Evolutionary conservation across 2,329 filamentous ascomycete species (phyloP).

Genomic region (Rosellinia necatrix): DNA sequence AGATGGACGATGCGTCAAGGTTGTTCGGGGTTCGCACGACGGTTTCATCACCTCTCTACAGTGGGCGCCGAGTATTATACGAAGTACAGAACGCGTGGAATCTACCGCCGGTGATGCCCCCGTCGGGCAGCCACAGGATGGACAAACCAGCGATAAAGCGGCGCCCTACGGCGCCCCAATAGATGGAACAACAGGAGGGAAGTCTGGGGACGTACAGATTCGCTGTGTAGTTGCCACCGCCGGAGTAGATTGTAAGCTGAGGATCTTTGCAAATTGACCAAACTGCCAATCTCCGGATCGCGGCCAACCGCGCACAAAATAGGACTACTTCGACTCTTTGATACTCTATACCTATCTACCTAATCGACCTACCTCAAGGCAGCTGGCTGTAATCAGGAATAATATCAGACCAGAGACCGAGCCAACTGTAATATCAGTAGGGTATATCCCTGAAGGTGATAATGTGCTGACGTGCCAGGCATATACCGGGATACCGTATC

Average conservation of each 20-base stretch:
- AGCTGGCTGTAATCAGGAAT: too few relatives aligned
- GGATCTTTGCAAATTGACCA: conserved; percentile 70
- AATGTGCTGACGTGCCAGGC: too few relatives aligned
- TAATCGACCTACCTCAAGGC: too few relatives aligned
- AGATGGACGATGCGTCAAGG: conserved; percentile 87
- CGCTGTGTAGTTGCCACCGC: conserved; percentile 86
- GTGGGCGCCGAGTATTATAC: conserved; percentile 80
- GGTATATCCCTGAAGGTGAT: too few relatives aligned
- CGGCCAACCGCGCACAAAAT: too few relatives aligned
- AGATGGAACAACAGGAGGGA: conserved; percentile 45
- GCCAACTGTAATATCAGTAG: too few relatives aligned
- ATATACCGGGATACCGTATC: too few relatives aligned
- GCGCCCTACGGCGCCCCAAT: not conserved
- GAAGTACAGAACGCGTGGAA: conserved; percentile 47
- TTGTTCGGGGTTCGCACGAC: conserved; percentile 73
- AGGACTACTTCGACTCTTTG: too few relatives aligned
- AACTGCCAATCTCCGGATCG: too few relatives aligned
- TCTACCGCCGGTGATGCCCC: conserved; percentile 45
- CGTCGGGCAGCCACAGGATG: conserved; percentile 50
- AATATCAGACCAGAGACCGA: too few relatives aligned
- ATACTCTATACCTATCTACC: too few relatives aligned
- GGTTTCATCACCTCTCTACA: conserved; percentile 85
- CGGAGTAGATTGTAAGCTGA: conserved; percentile 78
- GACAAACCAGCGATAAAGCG: conserved; percentile 37
- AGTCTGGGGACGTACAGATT: conserved; percentile 61